Evolutionary conservation across 176 grass and related monocot species (phyloP).

Genomic region (Rhynchospora tenuis): DNA sequence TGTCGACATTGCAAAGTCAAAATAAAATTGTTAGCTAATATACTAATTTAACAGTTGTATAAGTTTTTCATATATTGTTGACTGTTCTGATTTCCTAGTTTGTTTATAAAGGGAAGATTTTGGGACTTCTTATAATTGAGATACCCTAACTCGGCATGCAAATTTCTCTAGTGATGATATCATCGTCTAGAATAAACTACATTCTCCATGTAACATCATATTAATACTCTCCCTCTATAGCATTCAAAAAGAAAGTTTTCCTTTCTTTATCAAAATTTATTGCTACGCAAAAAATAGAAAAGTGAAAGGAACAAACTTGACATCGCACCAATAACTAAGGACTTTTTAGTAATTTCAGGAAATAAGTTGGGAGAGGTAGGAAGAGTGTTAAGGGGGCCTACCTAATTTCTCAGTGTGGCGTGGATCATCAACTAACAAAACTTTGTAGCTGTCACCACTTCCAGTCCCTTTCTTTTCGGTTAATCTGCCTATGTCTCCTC

Average conservation of each 20-base stretch:
- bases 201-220: neutral
- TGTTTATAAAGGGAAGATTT: too few species aligned
- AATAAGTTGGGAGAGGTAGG: neutral
- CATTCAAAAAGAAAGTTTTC: neutral
- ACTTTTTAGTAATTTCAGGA: neutral
- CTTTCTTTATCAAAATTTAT: neutral
- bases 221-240: neutral
- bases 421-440: conserved; percentile 59
- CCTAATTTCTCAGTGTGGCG: conserved; percentile 57
- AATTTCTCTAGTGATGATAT: neutral
- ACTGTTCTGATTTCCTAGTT: too few species aligned
- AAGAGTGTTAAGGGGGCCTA: neutral
- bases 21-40: too few species aligned
- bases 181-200: neutral
- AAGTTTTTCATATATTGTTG: too few species aligned
- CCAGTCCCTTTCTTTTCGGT: conserved; percentile 34
- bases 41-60: too few species aligned
- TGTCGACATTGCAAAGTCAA: too few species aligned
- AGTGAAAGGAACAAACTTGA: conserved; percentile 1
- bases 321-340: neutral
- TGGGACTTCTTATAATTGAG: too few species aligned
- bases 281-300: neutral
- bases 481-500: conserved; percentile 46
- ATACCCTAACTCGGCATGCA: neutral
- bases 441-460: conserved; percentile 61